phyloP scores from a whole-genome alignment of 208 protist species.

The Leishmania mexicana region DNA sequence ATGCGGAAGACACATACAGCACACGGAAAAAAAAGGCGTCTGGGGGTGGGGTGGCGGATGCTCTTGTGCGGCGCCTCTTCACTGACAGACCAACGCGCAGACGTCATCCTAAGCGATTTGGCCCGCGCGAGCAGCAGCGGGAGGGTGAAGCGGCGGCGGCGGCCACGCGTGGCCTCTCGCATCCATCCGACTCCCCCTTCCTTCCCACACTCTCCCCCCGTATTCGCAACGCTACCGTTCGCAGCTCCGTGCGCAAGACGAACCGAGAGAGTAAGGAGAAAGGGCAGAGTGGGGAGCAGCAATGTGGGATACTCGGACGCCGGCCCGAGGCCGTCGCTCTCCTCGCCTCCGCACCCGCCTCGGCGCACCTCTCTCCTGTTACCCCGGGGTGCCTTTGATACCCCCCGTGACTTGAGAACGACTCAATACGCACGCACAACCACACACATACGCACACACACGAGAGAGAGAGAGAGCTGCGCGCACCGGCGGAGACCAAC shows the following conservation, averaged over 20 bases:
- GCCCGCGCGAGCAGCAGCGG: neutral
- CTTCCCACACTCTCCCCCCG: neutral
- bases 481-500: neutral
- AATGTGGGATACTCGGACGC: neutral
- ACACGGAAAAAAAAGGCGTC: too few species aligned
- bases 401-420: neutral
- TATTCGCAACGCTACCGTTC: neutral
- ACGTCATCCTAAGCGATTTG: too few species aligned
- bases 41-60: neutral
- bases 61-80: neutral
- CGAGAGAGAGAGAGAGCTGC: neutral
- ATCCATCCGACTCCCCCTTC: neutral
- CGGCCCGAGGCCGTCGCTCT: neutral
- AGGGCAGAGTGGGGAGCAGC: neutral
- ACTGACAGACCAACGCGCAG: neutral
- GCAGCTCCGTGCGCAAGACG: neutral
- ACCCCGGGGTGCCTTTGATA: neutral
- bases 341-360: neutral
- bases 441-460: neutral
- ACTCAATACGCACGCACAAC: neutral
- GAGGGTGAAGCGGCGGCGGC: neutral
- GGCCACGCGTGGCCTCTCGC: neutral
- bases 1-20: neutral
- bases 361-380: neutral
- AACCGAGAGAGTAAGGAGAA: neutral